Conservation (phyloP, 2,329 filamentous ascomycete species). For the Beauveria sp. region DNA sequence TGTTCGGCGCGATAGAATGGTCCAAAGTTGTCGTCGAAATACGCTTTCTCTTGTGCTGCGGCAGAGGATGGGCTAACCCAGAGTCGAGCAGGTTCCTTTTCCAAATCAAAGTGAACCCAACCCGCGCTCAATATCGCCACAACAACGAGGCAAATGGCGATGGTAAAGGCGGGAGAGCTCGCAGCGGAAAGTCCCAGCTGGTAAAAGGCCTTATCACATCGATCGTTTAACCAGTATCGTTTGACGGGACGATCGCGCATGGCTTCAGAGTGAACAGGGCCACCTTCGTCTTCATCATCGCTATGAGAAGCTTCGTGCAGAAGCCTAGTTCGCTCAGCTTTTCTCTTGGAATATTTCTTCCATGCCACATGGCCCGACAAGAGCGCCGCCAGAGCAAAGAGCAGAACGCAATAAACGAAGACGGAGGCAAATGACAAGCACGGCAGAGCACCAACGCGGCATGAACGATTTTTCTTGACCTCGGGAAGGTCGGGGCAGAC, state of each 20-base stretch:
- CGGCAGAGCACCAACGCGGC: conserved; percentile 79
- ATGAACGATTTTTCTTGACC: conserved; percentile 62
- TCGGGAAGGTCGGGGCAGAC: conserved; percentile 78
- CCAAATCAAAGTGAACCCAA: conserved; percentile 83
- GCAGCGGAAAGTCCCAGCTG: conserved; percentile 74
- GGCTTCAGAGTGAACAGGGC: conserved; percentile 63
- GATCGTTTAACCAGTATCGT: conserved; percentile 76
- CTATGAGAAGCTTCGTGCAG: conserved; percentile 77
- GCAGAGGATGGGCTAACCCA: conserved; percentile 95
- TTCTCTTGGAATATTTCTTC: conserved; percentile 63
- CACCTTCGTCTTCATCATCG: conserved; percentile 91
- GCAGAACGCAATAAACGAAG: conserved; percentile 69
- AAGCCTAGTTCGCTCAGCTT: conserved; percentile 75
- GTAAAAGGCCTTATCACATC: conserved; percentile 74
- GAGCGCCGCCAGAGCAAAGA: conserved; percentile 58
- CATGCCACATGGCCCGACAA: conserved; percentile 70
- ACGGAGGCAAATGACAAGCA: conserved; percentile 92
- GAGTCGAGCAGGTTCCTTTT: conserved; percentile 80
- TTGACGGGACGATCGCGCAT: conserved; percentile 72
- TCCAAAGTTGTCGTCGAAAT: conserved; percentile 89
- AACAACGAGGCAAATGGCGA: conserved; percentile 64
- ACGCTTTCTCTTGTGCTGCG: conserved; percentile 86
- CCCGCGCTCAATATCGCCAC: conserved; percentile 77
- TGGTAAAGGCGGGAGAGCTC: conserved; percentile 77
- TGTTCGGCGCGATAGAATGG: conserved; percentile 95